Conservation (phyloP, 768 basidiomycete species). For the Xerocomellus amylosporus region DNA sequence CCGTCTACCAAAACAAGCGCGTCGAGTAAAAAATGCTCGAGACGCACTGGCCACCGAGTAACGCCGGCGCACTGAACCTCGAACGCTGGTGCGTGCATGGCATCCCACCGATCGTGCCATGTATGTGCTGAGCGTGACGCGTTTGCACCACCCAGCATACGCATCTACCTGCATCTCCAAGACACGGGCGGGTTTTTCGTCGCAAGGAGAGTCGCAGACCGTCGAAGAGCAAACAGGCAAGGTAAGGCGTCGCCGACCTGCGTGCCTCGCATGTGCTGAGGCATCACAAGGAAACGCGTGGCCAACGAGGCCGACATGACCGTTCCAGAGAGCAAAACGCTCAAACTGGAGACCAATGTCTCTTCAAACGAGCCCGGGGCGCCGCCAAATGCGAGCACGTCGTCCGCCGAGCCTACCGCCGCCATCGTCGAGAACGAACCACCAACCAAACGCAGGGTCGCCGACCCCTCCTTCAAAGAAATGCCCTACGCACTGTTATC, state of each 20-base stretch:
- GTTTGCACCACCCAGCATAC: conserved; percentile 49
- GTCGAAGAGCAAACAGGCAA: conserved; percentile 4
- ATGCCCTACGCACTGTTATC: conserved; percentile 87
- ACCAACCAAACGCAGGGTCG: too few species aligned
- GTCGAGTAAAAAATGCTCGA: conserved; percentile 59
- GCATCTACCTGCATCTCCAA: conserved; percentile 93
- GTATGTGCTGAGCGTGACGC: not conserved
- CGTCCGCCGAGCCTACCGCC: conserved; percentile 1
- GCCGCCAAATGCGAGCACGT: conserved; percentile 2
- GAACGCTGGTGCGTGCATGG: conserved; percentile 60
- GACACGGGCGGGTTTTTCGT: conserved; percentile 98
- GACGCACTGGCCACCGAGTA: conserved; percentile 79
- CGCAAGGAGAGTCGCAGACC: conserved; percentile 36
- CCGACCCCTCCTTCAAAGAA: too few species aligned
- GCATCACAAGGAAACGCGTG: conserved; percentile 41
- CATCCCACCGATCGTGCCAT: too few species aligned
- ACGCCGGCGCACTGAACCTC: conserved; percentile 58
- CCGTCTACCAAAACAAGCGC: conserved; percentile 46
- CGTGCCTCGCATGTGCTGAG: not conserved
- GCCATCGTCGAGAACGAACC: conserved; percentile 4
- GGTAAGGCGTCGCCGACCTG: conserved; percentile 7
- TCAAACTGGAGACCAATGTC: conserved; percentile 36
- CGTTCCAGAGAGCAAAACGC: conserved; percentile 50
- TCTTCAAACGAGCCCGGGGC: conserved; percentile 3
- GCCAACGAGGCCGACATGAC: conserved; percentile 41